Conservation (phyloP, 306 rosid genomes). For the Vicia sativa region DNA sequence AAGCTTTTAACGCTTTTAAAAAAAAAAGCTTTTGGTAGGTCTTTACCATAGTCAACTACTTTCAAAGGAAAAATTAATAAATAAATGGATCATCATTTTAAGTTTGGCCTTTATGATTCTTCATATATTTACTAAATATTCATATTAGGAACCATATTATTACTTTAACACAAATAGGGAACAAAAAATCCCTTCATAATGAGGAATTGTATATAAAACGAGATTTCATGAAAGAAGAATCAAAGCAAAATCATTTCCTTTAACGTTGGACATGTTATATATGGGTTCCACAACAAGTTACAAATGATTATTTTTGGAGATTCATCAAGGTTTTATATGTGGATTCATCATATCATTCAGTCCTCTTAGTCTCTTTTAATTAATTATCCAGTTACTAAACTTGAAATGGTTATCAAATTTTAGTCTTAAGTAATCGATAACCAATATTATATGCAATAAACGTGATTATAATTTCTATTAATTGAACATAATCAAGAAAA, state of each 20-base stretch:
- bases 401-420: slow-evolving; percentile 16
- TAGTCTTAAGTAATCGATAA: slow-evolving; percentile 3
- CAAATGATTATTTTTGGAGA: slow-evolving; percentile 32
- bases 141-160: slow-evolving; percentile 13
- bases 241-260: slow-evolving; percentile 38
- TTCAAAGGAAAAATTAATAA: background rate
- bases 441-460: slow-evolving; percentile 22
- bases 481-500: slow-evolving; percentile 30
- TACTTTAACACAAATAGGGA: slow-evolving; percentile 31
- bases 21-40: no score
- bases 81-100: slow-evolving; percentile 28
- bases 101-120: slow-evolving; percentile 19
- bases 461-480: background rate
- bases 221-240: slow-evolving; percentile 14
- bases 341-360: slow-evolving; percentile 36
- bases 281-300: slow-evolving; percentile 46
- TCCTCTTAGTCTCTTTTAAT: slow-evolving; percentile 20
- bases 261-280: slow-evolving; percentile 30
- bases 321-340: slow-evolving; percentile 43
- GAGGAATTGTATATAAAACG: slow-evolving; percentile 32
- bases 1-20: no score
- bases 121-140: slow-evolving; percentile 34
- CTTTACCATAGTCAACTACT: no score
- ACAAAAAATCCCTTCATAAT: slow-evolving; percentile 38
- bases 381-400: slow-evolving; percentile 22